Evolutionary conservation across 805 yeast species (phyloP).

Genomic region (Starmerella tilneyi): DNA sequence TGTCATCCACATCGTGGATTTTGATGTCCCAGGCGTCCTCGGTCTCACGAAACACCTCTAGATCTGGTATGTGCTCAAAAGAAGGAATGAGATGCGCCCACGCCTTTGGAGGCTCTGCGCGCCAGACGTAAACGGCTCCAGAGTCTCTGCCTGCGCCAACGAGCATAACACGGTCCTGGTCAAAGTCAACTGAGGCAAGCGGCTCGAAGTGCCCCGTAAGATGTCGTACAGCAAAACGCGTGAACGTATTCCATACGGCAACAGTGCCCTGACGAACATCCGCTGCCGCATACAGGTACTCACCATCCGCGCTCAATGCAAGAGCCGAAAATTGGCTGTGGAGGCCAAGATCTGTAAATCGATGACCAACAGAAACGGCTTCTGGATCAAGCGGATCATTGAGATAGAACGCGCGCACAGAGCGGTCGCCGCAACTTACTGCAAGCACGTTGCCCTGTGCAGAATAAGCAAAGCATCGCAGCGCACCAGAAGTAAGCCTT

Average conservation of each 20-base stretch:
- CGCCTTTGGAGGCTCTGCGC: conserved; percentile 13
- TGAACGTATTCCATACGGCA: conserved; percentile 15
- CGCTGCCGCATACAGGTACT: conserved; percentile 18
- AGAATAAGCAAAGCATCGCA: conserved; percentile 11
- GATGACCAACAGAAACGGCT: conserved; percentile 9
- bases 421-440: conserved; percentile 14
- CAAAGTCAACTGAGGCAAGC: conserved; percentile 13
- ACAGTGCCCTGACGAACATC: conserved; percentile 13
- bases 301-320: conserved; percentile 17
- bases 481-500: conserved; percentile 7
- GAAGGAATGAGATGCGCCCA: conserved; percentile 16
- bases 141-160: conserved; percentile 12
- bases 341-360: conserved; percentile 14
- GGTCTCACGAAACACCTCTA: conserved; percentile 12
- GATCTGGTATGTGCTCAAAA: conserved; percentile 15
- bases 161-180: conserved; percentile 12
- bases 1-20: not conserved
- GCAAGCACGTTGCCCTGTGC: conserved; percentile 9
- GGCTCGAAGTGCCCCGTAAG: conserved; percentile 11
- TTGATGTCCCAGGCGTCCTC: conserved; percentile 18
- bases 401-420: conserved; percentile 16
- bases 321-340: conserved; percentile 13
- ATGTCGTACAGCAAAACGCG: conserved; percentile 8
- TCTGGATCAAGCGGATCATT: not conserved
- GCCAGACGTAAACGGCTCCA: conserved; percentile 19